Conservation (phyloP, 257 asterid species). For the Ocimum tenuiflorum region DNA sequence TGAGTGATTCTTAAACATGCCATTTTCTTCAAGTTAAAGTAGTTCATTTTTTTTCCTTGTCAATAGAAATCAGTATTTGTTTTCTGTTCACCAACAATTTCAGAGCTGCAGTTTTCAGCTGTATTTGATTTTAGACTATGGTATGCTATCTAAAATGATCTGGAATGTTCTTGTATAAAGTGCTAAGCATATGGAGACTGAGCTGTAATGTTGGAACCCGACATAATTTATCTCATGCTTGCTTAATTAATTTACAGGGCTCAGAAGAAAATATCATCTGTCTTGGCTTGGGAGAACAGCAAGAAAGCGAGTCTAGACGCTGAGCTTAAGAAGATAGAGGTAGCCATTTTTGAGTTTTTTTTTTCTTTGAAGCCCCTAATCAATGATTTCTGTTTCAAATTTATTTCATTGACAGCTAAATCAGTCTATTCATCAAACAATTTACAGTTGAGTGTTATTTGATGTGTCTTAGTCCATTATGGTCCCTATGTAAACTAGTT, state of each 20-base stretch:
- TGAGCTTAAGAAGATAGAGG: background rate
- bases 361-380: too few relatives aligned
- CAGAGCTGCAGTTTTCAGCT: too few relatives aligned
- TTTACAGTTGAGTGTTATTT: background rate
- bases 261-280: background rate
- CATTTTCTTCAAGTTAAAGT: too few relatives aligned
- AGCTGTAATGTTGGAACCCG: background rate
- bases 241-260: background rate
- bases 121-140: background rate
- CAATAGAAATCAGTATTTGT: too few relatives aligned
- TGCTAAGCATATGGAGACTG: background rate
- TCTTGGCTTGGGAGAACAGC: background rate
- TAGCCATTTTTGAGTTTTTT: background rate
- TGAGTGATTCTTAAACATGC: too few relatives aligned
- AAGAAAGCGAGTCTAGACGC: background rate
- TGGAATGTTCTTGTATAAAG: too few relatives aligned
- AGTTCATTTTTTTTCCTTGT: too few relatives aligned
- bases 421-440: background rate
- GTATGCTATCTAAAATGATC: background rate
- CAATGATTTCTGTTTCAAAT: background rate
- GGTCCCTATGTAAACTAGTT: conserved; percentile 5
- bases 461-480: background rate
- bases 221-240: background rate
- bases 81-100: too few relatives aligned
- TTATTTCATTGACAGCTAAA: conserved; percentile 7